Evolutionary conservation across 352 stramenopile species (phyloP), one percentile per base, ranked within the genome.

Genomic region (Globisporangium alternatum): DNA sequence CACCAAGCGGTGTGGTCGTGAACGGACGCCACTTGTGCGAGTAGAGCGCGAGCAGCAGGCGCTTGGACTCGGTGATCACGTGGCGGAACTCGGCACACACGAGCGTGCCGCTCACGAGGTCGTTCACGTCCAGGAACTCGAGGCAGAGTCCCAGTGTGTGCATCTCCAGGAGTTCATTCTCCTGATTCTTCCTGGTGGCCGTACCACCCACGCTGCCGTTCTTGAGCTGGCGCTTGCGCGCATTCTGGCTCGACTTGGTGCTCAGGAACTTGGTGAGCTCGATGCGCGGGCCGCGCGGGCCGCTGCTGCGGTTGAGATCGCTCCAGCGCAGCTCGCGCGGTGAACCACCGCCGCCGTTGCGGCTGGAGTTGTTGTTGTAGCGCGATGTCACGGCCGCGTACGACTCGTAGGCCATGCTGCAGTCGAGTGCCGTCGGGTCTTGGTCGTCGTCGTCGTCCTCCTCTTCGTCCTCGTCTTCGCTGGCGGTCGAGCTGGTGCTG

Each of bases 71-170:
- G 10, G 56, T 60, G 3, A 90, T 63, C 51, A 92, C 69, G 22
- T 84, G 72, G 53, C 75, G 73, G 67, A 91, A 92, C 48, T 78
- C 76, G n/a, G 65, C 56, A 56, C 82, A 92, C 61, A 88, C 77
- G 5, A 71, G 64, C 5, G 71, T 67, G 2, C 76, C 77, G 8
- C 31, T 59, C 56, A 78, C 70, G 4, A 95, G 66, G 44, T 88
- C 79, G 25, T 70, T 53, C 31, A 89, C 64, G 30, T 73, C 74
- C 17, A 93, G 71, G 44, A 95, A 93, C 66, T 88, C 84, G 25
- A 93, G 88, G 64, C 81, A 90, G 37, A 92, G 64, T 60, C 91
- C 81, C 9, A 90, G 74, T 9, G 78, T 80, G 28, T 85, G 69
- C 25, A 81, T 63, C 56, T 81, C 80, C 9, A 89, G 35, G 31